phyloP scores from a whole-genome alignment of 2,329 filamentous ascomycete species.

The Huntiella moniliformis region DNA sequence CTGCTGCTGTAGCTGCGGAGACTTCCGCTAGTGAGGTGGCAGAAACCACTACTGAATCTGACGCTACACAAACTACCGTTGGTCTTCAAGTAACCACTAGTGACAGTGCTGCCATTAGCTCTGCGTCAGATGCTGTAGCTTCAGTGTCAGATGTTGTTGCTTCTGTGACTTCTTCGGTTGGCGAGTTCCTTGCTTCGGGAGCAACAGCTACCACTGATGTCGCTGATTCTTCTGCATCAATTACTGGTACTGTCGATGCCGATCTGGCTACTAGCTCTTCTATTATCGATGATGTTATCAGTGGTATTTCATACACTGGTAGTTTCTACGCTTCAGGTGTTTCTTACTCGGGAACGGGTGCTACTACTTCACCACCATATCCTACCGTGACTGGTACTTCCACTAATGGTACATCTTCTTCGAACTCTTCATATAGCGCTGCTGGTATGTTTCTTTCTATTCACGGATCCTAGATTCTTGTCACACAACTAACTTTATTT shows the following conservation, averaged over 20 bases:
- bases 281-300: conserved; percentile 1
- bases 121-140: background rate
- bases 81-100: background rate
- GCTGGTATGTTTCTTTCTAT: conserved; percentile 3
- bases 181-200: background rate
- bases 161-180: conserved; percentile 5
- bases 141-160: conserved; percentile 7
- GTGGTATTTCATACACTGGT: conserved; percentile 4
- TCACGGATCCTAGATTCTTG: background rate
- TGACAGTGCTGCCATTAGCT: background rate
- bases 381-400: background rate
- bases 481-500: background rate
- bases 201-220: background rate
- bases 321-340: conserved; percentile 1
- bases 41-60: background rate
- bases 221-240: background rate
- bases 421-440: conserved; percentile 5
- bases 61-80: background rate
- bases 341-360: background rate
- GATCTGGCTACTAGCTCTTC: background rate
- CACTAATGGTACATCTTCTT: background rate
- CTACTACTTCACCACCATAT: conserved; percentile 2
- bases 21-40: background rate
- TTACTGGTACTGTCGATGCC: background rate
- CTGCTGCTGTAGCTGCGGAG: conserved; percentile 6